Percentiles rank a stretch among this genome's conserved stretches.
phyloP scores from a whole-genome alignment of 768 basidiomycete species.

The Russula emetica region DNA sequence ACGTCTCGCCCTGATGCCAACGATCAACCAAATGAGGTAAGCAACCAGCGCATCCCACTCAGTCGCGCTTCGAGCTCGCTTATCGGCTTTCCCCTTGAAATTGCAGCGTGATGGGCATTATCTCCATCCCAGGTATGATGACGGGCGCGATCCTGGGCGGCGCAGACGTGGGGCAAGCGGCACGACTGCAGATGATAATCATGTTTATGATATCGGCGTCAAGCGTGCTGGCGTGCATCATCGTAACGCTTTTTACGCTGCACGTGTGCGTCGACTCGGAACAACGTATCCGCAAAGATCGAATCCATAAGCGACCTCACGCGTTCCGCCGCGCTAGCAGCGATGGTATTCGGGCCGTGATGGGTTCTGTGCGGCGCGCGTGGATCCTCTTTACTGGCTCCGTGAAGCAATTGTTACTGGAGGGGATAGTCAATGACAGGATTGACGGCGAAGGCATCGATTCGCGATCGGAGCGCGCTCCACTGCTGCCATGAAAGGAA shows the following conservation, averaged over 20 bases:
- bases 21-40: slow-evolving; percentile 83
- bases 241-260: slow-evolving; percentile 58
- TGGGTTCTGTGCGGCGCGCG: background rate
- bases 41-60: slow-evolving; percentile 4
- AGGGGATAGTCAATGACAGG: too few relatives aligned
- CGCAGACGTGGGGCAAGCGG: slow-evolving; percentile 78
- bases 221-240: slow-evolving; percentile 65
- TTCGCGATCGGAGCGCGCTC: slow-evolving; percentile 9
- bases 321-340: background rate
- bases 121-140: slow-evolving; percentile 87
- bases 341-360: background rate
- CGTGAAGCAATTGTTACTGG: background rate
- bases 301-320: slow-evolving; percentile 43
- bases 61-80: background rate
- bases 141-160: slow-evolving; percentile 88
- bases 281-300: slow-evolving; percentile 58
- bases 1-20: slow-evolving; percentile 71
- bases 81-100: background rate
- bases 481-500: slow-evolving; percentile 5
- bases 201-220: slow-evolving; percentile 90
- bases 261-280: slow-evolving; percentile 64
- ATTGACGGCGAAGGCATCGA: background rate
- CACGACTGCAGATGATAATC: slow-evolving; percentile 89
- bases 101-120: slow-evolving; percentile 65
- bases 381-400: background rate